Base-by-base conservation (phyloP, 2,329 filamentous ascomycete species). In the Sodiomyces alkalinus region DNA sequence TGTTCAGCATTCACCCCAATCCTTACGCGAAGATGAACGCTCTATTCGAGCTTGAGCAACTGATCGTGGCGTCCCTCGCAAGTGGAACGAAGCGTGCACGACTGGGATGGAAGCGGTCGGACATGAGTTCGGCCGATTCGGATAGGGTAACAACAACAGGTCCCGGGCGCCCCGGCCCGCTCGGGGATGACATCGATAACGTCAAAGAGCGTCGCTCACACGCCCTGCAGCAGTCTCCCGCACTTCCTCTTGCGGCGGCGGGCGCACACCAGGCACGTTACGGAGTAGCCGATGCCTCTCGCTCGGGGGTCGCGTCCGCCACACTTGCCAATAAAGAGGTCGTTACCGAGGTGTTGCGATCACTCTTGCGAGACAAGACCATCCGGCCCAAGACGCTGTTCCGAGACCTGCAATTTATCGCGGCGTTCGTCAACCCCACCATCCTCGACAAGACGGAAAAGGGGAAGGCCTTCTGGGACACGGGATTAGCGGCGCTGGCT, bases 1-100 rank as follows among this genome's bases (percentile, higher is more conserved):
- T 83, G 56, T 92, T 98, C 41, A 83, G 81, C 22, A 80, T 86
- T 4, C 81, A 92, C 39, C 80, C 82, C 0, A 92, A 90, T 45
- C 90, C 90, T 0, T 80, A 80, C 40, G 67, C 72, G 14, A 98
- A 98, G 52, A 65, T 98, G 9, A 76, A 78, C 38, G 78, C 81
- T 1, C 60, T 96, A 4, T 74, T 78, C 35, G 83, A 94, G 47
- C 63, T 98, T 5, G 76, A 92, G 44, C 72, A 78, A 22, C 64
- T 98, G 25, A 81, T 92, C 32, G 60, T 80, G 16, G 80, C 80
- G 2, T 87, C 79, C 0, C 54, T 87, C 18, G 35, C 47, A 16
- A 53, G 35, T 22, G 44, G 47, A 8, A 42, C 50, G 4, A 54
- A 47, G 35, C 47, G 45, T 27, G 39, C 47, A 3, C 43, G 47